Base-by-base conservation (phyloP, 352 stramenopile species). In the Phytopythium helicoides region DNA sequence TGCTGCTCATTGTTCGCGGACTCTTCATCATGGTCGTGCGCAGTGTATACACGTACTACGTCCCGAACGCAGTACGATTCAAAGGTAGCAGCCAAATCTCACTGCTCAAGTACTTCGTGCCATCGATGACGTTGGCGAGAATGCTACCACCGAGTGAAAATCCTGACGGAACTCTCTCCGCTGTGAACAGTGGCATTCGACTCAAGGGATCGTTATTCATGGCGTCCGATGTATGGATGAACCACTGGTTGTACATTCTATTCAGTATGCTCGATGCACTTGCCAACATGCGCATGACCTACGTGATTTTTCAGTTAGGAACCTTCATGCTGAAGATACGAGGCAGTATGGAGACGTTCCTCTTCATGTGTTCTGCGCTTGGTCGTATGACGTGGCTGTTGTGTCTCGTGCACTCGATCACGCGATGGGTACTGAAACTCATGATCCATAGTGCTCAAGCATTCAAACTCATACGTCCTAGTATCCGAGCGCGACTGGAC, bases 241-340 rank as follows among this genome's bases (percentile, higher is more conserved):
- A 76, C 52, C 58, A 79, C 49, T 76, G 69, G 69, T 37, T 79
- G 12, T 76, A 76, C 58, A 73, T 79, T 35, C 14, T n/a, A 6
- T 40, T 79, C 2, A 79, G 66, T 36, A 71, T 75, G 22, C 26
- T 68, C 1, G 69, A 76, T 23, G 40, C 65, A 22, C 33, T 73
- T n/a, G 37, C 47, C 11, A 76, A 63, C 34, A 50, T 68, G 11
- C 58, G 57, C 7, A 59, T 62, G 41, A 73, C 57, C 0, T 79
- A 79, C 37, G 54, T 68, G 12, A 50, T 71, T 12, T 51, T 66
- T 11, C 31, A 71, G 28, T 57, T 67, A 36, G 68, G 58, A 21
- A 65, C 62, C 9, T 71, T 44, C 40, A 73, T 79, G 54, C 59
- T 79, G 8, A 60, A 48, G 6, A 54, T 64, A 36, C 54, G 65